Percentiles rank a stretch among this genome's conserved stretches.
These are phyloP conservation scores for Rhinocladiella mackenziei DNA, from an alignment of 2,329 filamentous ascomycete genomes.

Conservation along the genomic window DNA sequence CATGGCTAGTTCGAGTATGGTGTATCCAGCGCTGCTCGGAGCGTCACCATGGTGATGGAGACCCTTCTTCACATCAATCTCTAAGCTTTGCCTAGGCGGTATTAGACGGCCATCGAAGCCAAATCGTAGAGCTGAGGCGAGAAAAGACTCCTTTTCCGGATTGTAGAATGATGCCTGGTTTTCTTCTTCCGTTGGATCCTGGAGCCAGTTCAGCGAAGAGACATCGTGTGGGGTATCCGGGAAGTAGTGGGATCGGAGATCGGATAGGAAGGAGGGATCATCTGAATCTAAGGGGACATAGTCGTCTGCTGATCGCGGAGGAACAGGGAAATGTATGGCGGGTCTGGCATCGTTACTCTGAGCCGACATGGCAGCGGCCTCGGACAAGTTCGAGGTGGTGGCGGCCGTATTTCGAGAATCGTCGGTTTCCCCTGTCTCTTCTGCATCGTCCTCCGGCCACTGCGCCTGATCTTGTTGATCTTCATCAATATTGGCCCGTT, in stretches of 20 bases:
- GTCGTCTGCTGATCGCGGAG: conserved; percentile 44
- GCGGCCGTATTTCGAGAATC: not conserved
- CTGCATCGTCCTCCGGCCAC: conserved; percentile 15
- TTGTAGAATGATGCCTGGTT: conserved; percentile 73
- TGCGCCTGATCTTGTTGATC: conserved; percentile 9
- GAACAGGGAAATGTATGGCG: conserved; percentile 44
- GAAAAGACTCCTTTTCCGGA: conserved; percentile 62
- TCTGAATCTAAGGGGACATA: conserved; percentile 74
- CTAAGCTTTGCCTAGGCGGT: conserved; percentile 68
- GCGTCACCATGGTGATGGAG: conserved; percentile 92
- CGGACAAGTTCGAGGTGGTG: conserved; percentile 20
- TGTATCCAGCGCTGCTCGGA: conserved; percentile 91
- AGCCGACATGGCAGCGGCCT: conserved; percentile 2
- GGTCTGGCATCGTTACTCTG: conserved; percentile 27
- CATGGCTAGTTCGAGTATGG: conserved; percentile 76
- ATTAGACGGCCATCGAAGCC: conserved; percentile 79
- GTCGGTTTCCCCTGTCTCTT: not conserved
- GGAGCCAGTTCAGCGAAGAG: conserved; percentile 85
- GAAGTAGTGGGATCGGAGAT: conserved; percentile 90
- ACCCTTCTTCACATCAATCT: conserved; percentile 71
- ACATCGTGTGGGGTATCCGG: conserved; percentile 81
- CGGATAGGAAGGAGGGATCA: conserved; percentile 75
- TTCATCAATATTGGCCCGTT: conserved; percentile 71
- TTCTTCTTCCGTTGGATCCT: conserved; percentile 60
- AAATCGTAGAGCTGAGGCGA: conserved; percentile 74